Evolutionary conservation across 768 basidiomycete species (phyloP).

Genomic region (Coprinopsis sp.): DNA sequence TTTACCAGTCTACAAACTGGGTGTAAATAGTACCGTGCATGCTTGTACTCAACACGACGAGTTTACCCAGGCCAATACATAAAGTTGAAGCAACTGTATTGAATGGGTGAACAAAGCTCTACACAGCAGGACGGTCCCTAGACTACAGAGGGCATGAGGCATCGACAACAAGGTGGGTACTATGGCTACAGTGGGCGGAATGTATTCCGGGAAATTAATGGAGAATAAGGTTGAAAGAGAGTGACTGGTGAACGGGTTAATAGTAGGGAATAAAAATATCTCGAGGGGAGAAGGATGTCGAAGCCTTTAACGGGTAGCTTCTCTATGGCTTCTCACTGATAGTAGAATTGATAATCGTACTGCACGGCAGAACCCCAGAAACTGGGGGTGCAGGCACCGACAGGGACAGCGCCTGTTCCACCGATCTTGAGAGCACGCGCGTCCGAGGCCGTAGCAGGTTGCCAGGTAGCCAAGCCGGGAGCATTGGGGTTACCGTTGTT

Average conservation of each 20-base stretch:
- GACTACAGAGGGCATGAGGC: too few species aligned
- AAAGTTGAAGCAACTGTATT: too few species aligned
- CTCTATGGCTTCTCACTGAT: too few species aligned
- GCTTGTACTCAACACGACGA: too few species aligned
- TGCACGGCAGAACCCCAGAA: constrained; percentile 64
- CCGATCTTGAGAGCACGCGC: constrained; percentile 62
- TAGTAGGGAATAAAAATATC: not conserved
- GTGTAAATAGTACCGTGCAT: too few species aligned
- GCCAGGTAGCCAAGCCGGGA: constrained; percentile 48
- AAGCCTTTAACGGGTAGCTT: constrained; percentile 1
- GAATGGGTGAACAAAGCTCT: too few species aligned
- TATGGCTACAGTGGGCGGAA: constrained; percentile 4
- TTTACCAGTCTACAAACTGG: too few species aligned
- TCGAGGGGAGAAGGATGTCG: not conserved
- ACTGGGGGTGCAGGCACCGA: constrained; percentile 56
- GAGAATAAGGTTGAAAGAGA: not conserved
- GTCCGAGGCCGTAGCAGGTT: constrained; percentile 42
- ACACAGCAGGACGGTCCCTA: too few species aligned
- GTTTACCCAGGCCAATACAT: too few species aligned
- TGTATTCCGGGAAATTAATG: not conserved
- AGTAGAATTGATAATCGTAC: constrained; percentile 71
- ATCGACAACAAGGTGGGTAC: not conserved
- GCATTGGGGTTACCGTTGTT: constrained; percentile 59
- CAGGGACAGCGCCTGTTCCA: constrained; percentile 43
- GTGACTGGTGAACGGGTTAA: constrained; percentile 3